Evolutionary conservation across 768 basidiomycete species (phyloP), one percentile per base, ranked within the genome.

Genomic region (Pseudohyphozyma bogoriensis): DNA sequence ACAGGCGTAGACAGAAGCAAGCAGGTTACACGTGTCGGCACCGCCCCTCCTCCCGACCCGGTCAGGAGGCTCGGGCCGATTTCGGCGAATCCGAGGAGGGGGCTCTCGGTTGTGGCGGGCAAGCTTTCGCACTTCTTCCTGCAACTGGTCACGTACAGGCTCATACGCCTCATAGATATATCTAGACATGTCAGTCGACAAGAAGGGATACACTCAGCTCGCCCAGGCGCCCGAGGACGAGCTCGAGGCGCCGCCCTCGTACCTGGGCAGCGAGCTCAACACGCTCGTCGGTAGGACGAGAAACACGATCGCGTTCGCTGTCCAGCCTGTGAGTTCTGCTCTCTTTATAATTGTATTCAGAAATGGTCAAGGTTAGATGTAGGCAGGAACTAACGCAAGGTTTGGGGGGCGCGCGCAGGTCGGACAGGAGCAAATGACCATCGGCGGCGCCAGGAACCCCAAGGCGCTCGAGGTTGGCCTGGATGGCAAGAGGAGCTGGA

Each of bases 401-500:
- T n/a, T n/a, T n/a, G n/a, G n/a, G n/a, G n/a, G n/a, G n/a, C n/a
- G n/a, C n/a, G n/a, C n/a, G n/a, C n/a, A n/a, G n/a, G n/a, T n/a
- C n/a, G n/a, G n/a, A n/a, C n/a, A n/a, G n/a, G n/a, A n/a, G 8
- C 65, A 54, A 16, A 62, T 66, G 60, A 5, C 11, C 10, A 26
- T 66, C 40, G 46, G n/a, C 3, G 65, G 58, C 4, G 13, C 54
- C 2, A 55, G 60, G 51, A 66, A 66, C 51, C 22, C 58, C 7
- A 59, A 35, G 58, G 50, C 32, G 0, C 31, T 56, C 33, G n/a
- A 39, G 1, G 32, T 66, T 47, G 65, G 65, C 3, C n/a, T 58
- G 11, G 65, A 66, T 28, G 65, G 65, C 3, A 57, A 60, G 49
- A 13, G 65, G 18, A 32, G 46, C 1, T 66, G 51, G 51, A 63